A percentile compares a stretch with the other conserved stretches of the same genome.
Conservation (phyloP, 2,329 filamentous ascomycete species). For the Lecanicillium sp. region DNA sequence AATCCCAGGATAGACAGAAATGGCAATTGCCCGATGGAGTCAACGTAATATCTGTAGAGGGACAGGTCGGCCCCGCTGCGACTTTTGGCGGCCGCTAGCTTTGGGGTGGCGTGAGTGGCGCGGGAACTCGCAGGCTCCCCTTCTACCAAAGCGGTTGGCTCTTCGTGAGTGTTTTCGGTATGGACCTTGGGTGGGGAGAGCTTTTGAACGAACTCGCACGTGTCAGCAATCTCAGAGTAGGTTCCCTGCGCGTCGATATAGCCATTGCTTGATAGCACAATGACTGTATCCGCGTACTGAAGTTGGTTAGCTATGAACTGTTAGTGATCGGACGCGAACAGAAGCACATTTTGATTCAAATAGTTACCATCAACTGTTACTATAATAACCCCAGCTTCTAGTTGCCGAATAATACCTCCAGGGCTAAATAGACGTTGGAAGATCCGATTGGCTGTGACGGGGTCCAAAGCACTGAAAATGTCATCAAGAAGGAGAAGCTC, state of each 20-base stretch:
- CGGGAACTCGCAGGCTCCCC: background rate
- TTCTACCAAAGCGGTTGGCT: background rate
- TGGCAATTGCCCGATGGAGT: slow-evolving; percentile 4
- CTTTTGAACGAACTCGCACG: slow-evolving; percentile 22
- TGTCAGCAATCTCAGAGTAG: slow-evolving; percentile 24
- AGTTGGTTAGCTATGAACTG: background rate
- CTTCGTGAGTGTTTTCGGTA: background rate
- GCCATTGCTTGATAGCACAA: slow-evolving; percentile 16
- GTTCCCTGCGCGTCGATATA: slow-evolving; percentile 35
- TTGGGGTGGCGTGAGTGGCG: background rate
- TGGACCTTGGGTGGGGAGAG: background rate
- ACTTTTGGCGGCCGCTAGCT: background rate
- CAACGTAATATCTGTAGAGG: slow-evolving; percentile 2
- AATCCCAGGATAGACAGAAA: background rate
- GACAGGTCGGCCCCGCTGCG: slow-evolving; percentile 1
- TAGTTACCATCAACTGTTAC: slow-evolving; percentile 1
- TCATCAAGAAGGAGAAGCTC: slow-evolving; percentile 18
- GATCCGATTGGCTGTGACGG: slow-evolving; percentile 32
- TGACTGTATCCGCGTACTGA: background rate
- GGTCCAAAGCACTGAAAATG: slow-evolving; percentile 32
- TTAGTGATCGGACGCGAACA: background rate
- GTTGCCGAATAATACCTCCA: slow-evolving; percentile 29
- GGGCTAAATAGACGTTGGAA: slow-evolving; percentile 33
- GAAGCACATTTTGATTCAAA: background rate
- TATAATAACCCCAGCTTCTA: slow-evolving; percentile 1